Base-by-base conservation (phyloP, 768 basidiomycete species). In the Strobilomyces confusus region DNA sequence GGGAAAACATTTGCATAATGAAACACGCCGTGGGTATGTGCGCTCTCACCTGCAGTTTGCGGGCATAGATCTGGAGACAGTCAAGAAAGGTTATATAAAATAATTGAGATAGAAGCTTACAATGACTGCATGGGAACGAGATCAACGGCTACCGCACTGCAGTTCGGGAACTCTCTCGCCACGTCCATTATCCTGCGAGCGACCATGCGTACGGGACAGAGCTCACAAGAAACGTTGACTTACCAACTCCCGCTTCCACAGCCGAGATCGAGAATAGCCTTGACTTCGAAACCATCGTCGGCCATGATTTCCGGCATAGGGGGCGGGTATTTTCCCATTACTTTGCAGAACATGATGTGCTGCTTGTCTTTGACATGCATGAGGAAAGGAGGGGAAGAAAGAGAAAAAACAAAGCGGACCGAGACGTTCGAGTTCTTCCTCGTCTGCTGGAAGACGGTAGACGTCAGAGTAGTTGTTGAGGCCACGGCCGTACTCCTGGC, bases 211-310 rank as follows among this genome's bases (percentile, higher is more conserved):
- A 26, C 45, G 26, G 23, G 26, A 25, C 12, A 33, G 8, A 26
- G 20, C 15, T 38, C 6, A 20, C 7, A 41, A 43, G 47, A 38
- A 19, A 49, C 44, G 42, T 14, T 46, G 41, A 42, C 76, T 54
- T 58, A 88, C 89, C 89, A 92, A 57, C 76, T 80, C 44, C 88
- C 89, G 58, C 83, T 86, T 15, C 89, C 89, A 62, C 89, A 89
- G 8, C 89, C 89, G 22, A 92, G 76, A 69, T 92, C 89, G 15
- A 92, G 73, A 46, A 79, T 74, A 6, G 81, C 73, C 67, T 89
- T 90, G 23, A 68, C 73, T 59, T 83, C 79, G 17, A 80, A 81
- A 15, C 70, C 71, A 59, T 84, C 79, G 34, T 85, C 79, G 22
- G 72, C 77, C 76, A 92, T 77, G 48, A 89, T 69, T 43, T 82